Evolutionary conservation across 78 protist genomes (phyloP), one percentile per base, ranked within the genome.

Genomic region (Dictyostelium intermedium): DNA sequence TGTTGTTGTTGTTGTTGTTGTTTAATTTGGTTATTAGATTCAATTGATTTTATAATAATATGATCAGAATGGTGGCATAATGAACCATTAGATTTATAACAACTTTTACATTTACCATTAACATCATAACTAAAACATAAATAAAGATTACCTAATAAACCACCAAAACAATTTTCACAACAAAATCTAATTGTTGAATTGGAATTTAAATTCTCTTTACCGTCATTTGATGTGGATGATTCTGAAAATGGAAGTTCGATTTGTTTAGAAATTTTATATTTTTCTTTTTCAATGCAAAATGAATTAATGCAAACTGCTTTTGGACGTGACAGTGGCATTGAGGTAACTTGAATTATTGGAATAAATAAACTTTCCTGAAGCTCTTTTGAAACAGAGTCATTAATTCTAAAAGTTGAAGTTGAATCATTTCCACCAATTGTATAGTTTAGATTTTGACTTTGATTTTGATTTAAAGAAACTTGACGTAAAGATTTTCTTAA

Each of bases 231-330:
- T 4, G 27, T 20, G 27, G 66, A 20, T 18, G 66, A 53, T 50
- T 16, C 13, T 50, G 61, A 45, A 2, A 13, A 50, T 56, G 66
- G 66, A 6, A 20, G 27, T 20, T 56, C 25, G 6, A 56, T 56
- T n/a, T n/a, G 34, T 27, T 27, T 66, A 23, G 74, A 66, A 0
- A 66, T 11, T 66, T 66, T 66, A 66, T 27, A 66, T 27, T 66
- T 66, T 32, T 72, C 79, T 72, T 72, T 72, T 72, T 72, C 79
- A 30, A 72, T 32, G 34, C 79, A 72, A 72, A 72, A 72, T 34
- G 37, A 34, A 72, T 72, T 72, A 3, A 34, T 32, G 16, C 79
- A 72, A 72, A 72, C 43, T 5, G 79, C 35, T 34, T 72, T 72
- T 27, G 79, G 79, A 14, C 79, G 37, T 16, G 25, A 16, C 34